Conservation (phyloP, 1,139 yeast species). For the Magnusiomyces suaveolens region DNA sequence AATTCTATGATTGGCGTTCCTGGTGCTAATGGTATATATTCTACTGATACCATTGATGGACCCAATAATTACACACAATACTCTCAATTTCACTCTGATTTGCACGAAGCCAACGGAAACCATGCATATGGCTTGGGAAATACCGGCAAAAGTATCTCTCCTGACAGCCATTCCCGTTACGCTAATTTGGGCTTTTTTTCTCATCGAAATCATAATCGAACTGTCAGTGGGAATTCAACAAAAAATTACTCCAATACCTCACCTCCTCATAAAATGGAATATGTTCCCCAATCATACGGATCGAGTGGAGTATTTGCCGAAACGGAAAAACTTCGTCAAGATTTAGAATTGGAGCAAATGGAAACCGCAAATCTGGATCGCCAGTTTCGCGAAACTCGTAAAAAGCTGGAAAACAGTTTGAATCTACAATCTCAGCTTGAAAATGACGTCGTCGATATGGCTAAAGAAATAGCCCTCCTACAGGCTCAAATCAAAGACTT, state of each 20-base stretch:
- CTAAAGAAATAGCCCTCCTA: constrained; percentile 19
- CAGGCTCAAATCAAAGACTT: constrained; percentile 21
- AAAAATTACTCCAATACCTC: not conserved
- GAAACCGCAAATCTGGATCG: constrained; percentile 22
- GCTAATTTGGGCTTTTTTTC: not conserved
- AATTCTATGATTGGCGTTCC: not conserved
- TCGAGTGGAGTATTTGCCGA: not conserved
- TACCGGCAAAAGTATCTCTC: not conserved
- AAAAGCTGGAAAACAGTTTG: constrained; percentile 18
- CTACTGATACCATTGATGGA: too few species aligned
- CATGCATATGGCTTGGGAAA: too few species aligned
- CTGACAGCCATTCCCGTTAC: not conserved
- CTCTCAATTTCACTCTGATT: not conserved
- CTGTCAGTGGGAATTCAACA: not conserved
- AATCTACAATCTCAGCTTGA: constrained; percentile 25
- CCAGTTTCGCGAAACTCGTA: constrained; percentile 19
- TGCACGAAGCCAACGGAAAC: too few species aligned
- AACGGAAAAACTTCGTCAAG: constrained; percentile 20
- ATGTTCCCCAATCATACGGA: constrained; percentile 1
- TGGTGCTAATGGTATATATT: too few species aligned
- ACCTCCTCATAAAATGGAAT: not conserved
- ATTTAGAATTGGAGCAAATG: constrained; percentile 24
- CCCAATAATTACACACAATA: not conserved
- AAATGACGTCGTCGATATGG: constrained; percentile 25
- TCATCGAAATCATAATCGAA: not conserved